A percentile compares a stretch with the other conserved stretches of the same genome.
Conservation (phyloP, 2,329 filamentous ascomycete species). For the Phyllosticta paracitricarpa region DNA sequence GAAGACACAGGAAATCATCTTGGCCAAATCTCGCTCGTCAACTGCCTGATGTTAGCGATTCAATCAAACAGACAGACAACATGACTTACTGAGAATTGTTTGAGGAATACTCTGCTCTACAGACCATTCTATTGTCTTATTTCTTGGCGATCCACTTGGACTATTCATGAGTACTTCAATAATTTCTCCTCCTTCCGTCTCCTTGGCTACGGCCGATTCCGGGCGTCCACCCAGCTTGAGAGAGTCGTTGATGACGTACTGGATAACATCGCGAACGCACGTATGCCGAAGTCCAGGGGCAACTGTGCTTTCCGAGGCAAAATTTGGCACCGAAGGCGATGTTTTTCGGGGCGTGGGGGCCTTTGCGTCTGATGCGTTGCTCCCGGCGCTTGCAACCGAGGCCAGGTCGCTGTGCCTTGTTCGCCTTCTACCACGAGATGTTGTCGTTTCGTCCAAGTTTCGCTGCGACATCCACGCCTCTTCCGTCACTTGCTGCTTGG, state of each 20-base stretch:
- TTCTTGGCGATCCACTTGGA: slow-evolving; percentile 34
- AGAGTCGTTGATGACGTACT: slow-evolving; percentile 43
- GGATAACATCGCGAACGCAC: slow-evolving; percentile 39
- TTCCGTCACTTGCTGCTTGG: slow-evolving; percentile 14
- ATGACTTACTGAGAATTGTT: slow-evolving; percentile 37
- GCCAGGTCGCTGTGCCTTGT: neutral
- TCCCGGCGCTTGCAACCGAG: slow-evolving; percentile 6
- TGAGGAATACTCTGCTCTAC: slow-evolving; percentile 42
- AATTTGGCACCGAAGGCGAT: slow-evolving; percentile 19
- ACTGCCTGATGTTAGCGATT: slow-evolving; percentile 22
- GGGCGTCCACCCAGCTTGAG: slow-evolving; percentile 43
- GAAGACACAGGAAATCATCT: slow-evolving; percentile 53
- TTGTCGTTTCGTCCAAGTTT: neutral
- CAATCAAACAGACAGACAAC: neutral
- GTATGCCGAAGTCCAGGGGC: slow-evolving; percentile 39
- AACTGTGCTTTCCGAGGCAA: slow-evolving; percentile 30
- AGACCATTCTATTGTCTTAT: slow-evolving; percentile 40
- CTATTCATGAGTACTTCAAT: slow-evolving; percentile 39
- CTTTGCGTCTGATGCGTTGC: neutral
- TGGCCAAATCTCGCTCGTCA: slow-evolving; percentile 54
- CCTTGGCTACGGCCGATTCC: slow-evolving; percentile 39
- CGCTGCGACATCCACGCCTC: neutral
- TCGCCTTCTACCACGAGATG: neutral
- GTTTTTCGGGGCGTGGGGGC: neutral
- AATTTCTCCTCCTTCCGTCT: slow-evolving; percentile 37